phyloP scores from a whole-genome alignment of 257 asterid genomes.

The Fraxinus cuspidata region DNA sequence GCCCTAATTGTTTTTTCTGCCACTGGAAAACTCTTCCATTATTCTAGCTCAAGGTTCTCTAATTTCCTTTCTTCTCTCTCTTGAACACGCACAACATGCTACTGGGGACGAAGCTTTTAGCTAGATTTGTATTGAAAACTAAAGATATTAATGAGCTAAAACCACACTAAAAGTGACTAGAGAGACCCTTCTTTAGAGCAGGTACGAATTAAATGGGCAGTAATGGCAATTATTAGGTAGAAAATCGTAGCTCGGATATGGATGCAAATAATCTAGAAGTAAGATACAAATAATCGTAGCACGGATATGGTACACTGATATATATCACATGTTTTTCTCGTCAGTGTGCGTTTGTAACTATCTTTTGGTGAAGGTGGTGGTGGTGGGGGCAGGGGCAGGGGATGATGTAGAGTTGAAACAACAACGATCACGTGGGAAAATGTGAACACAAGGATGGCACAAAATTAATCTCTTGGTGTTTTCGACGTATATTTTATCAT shows the following conservation, averaged over 20 bases:
- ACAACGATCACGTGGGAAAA: no score
- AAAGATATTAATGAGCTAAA: neutral
- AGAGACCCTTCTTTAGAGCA: neutral
- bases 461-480: no score
- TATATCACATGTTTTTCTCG: no score
- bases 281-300: neutral
- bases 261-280: neutral
- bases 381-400: no score
- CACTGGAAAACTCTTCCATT: slow-evolving; percentile 72
- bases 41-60: slow-evolving; percentile 57
- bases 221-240: neutral
- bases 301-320: neutral
- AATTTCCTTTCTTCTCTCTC: slow-evolving; percentile 1
- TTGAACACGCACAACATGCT: neutral
- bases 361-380: no score
- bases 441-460: no score
- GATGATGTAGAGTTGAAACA: no score
- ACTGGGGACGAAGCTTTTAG: neutral
- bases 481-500: no score
- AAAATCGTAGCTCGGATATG: neutral
- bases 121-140: neutral
- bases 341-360: no score
- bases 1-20: slow-evolving; percentile 86
- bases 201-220: neutral
- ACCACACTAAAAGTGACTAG: neutral